Conservation (phyloP, 2,329 filamentous ascomycete species). For the Cryphonectria carpinicola region DNA sequence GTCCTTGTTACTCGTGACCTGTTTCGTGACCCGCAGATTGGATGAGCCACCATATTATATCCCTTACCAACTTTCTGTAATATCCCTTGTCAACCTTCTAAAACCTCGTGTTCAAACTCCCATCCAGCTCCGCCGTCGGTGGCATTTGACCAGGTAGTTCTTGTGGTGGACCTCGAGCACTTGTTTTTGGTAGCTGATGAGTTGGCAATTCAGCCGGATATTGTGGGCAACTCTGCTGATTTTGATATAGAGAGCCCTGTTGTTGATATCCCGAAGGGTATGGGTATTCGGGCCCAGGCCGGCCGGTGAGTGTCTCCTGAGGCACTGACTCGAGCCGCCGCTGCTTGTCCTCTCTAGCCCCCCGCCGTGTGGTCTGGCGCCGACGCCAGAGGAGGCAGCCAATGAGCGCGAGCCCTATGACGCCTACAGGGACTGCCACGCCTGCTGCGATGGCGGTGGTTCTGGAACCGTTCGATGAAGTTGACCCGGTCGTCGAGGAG, state of each 20-base stretch:
- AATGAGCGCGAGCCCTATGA: background rate
- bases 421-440: background rate
- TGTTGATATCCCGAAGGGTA: background rate
- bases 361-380: background rate
- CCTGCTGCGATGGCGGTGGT: background rate
- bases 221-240: background rate
- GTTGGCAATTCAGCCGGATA: background rate
- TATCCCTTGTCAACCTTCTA: background rate
- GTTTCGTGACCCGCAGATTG: too few relatives aligned
- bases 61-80: background rate
- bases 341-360: background rate
- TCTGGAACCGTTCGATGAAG: background rate
- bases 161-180: background rate
- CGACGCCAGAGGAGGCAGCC: background rate
- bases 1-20: too few relatives aligned
- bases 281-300: background rate
- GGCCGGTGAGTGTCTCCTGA: background rate
- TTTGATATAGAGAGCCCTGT: background rate
- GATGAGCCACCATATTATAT: too few relatives aligned
- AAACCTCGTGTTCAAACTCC: background rate
- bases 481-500: background rate
- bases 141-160: background rate
- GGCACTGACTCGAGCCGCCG: background rate
- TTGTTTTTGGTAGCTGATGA: background rate
- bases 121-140: background rate